A percentile compares a stretch with the other conserved stretches of the same genome.
These are phyloP conservation scores for Pythium aphanidermatum DNA, from an alignment of 352 stramenopile genomes.

Conservation along the genomic window DNA sequence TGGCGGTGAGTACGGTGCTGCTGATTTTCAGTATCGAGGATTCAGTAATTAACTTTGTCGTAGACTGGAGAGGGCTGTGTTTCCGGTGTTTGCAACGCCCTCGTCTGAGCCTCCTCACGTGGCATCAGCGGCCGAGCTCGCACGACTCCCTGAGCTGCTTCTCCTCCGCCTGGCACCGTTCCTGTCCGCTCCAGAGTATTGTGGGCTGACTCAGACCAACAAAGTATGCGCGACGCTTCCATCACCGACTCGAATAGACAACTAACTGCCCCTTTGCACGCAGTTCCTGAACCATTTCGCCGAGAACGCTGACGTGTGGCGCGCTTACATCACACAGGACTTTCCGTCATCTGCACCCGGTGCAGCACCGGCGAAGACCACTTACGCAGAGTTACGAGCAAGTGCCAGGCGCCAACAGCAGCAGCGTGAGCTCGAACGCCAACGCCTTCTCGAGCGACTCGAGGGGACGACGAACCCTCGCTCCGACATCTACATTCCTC, in stretches of 20 bases:
- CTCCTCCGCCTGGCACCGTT: slow-evolving; percentile 15
- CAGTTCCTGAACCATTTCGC: slow-evolving; percentile 18
- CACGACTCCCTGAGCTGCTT: slow-evolving; percentile 15
- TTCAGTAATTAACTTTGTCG: no score
- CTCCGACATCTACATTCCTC: background rate
- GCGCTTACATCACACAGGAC: slow-evolving; percentile 3
- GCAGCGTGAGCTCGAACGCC: no score
- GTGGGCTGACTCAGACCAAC: slow-evolving; percentile 15
- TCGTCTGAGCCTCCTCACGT: no score
- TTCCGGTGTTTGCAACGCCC: slow-evolving; percentile 11
- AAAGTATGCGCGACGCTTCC: slow-evolving; percentile 2
- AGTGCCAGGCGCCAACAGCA: no score
- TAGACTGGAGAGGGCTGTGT: slow-evolving; percentile 14
- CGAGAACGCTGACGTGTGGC: slow-evolving; percentile 12
- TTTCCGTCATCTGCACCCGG: no score
- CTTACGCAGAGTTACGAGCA: slow-evolving; percentile 4
- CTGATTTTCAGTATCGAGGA: background rate
- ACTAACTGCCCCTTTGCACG: background rate
- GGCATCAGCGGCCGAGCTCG: slow-evolving; percentile 15
- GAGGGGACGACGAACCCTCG: no score
- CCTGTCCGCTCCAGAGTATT: slow-evolving; percentile 8
- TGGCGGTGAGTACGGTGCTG: slow-evolving; percentile 14
- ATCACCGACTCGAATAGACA: no score
- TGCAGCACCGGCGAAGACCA: background rate
- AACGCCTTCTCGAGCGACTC: no score